Evolutionary conservation across 129 eudicot species (phyloP), one percentile per base, ranked within the genome.

Genomic region (Deinandra increscens): DNA sequence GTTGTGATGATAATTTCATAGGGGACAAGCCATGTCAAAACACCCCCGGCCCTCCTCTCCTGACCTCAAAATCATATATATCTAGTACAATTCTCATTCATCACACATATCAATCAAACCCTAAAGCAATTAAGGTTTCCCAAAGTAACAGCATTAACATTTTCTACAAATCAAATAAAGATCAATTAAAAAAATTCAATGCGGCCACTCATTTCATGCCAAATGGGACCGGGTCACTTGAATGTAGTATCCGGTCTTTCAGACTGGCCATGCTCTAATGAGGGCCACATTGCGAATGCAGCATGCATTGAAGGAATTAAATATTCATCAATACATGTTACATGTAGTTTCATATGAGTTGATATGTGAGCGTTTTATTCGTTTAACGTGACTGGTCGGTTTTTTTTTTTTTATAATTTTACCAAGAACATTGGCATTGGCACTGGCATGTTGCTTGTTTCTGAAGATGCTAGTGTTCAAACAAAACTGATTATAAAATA

Each of bases 1-100:
- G 54, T 68, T 68, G 75, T 76, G 75, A 66, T 65, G 43, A 74
- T 43, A 66, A 56, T 59, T 41, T 49, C 17, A 49, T n/a, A 49
- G 22, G 23, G 55, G n/a, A n/a, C 55, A 49, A 49, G n/a, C 53
- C 53, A 46, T 46, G 53, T 14, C 20, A 14, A 11, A 13, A 3
- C 17, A 4, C 48, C 31, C 31, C 3, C n/a, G n/a, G n/a, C n/a
- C n/a, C 31, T 26, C 31, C 1, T 26, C 31, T 3, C 31, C 31
- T 26, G 31, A 0, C 55, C 79, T 33, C 39, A 66, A 20, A 7
- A 13, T 66, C 55, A 65, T 45, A 75, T n/a, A n/a, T 26, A 26
- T 67, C 50, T 17, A 45, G 61, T 67, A 59, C 74, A 46, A 36
- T 54, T 53, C 38, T 49, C 34, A 53, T 50, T 73, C 29, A 56